A percentile compares a stretch with the other conserved stretches of the same genome.
Conservation (phyloP, 176 grass and related monocot species). For the Hsuehochloa calcarea region DNA sequence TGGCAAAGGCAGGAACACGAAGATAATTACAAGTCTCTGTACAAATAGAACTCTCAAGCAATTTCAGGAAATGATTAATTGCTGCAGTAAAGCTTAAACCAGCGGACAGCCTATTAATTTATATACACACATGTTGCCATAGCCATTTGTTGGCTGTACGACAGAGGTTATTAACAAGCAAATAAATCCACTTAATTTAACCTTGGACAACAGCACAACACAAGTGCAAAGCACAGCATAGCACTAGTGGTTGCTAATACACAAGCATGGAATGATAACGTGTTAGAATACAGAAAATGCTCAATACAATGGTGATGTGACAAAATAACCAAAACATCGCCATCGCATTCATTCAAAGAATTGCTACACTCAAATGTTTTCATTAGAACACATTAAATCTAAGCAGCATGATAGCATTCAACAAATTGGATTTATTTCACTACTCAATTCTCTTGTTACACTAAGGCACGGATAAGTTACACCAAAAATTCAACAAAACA, state of each 20-base stretch:
- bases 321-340: neutral
- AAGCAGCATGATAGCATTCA: neutral
- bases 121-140: neutral
- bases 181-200: neutral
- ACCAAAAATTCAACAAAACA: neutral
- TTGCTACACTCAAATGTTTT: neutral
- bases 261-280: neutral
- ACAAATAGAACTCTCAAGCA: neutral
- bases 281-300: neutral
- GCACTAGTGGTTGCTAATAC: slow-evolving; percentile 15
- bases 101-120: neutral
- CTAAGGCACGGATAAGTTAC: neutral
- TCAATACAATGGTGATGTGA: neutral
- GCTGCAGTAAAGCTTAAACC: neutral
- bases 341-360: neutral
- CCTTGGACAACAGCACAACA: neutral
- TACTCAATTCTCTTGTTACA: neutral
- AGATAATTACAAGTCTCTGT: neutral
- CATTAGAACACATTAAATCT: neutral
- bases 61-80: neutral
- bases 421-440: neutral
- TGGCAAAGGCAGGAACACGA: neutral
- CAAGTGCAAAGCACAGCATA: neutral
- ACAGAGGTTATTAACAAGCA: neutral
- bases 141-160: neutral